phyloP scores from a whole-genome alignment of 345 rosid genomes.

The Eutrema heterophyllum region DNA sequence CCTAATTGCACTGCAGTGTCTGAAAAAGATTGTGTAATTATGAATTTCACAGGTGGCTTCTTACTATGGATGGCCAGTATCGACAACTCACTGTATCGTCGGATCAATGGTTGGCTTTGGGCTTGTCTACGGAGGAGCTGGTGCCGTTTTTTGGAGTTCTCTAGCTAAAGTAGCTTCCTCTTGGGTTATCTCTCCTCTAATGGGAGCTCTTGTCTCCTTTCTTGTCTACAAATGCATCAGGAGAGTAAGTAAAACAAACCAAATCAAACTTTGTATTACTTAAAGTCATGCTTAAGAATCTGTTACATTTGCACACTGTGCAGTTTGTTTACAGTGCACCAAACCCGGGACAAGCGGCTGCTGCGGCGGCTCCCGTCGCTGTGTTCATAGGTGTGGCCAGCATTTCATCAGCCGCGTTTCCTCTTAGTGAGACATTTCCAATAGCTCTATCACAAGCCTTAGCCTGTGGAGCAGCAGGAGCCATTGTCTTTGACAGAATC shows the following conservation, averaged over 20 bases:
- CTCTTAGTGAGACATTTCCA: slow-evolving; percentile 60
- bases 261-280: not conserved
- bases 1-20: not conserved
- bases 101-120: slow-evolving; percentile 99
- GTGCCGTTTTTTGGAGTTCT: slow-evolving; percentile 96
- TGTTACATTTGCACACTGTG: not conserved
- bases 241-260: slow-evolving; percentile 48
- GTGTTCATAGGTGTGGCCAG: slow-evolving; percentile 76
- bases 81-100: slow-evolving; percentile 93
- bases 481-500: slow-evolving; percentile 56
- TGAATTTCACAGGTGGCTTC: slow-evolving; percentile 62
- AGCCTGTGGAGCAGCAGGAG: slow-evolving; percentile 80
- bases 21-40: not conserved
- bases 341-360: slow-evolving; percentile 94
- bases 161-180: slow-evolving; percentile 85
- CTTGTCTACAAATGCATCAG: slow-evolving; percentile 96
- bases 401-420: slow-evolving; percentile 87
- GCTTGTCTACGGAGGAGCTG: slow-evolving; percentile 85
- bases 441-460: slow-evolving; percentile 66
- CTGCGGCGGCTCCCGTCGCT: slow-evolving; percentile 75
- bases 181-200: slow-evolving; percentile 86
- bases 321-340: slow-evolving; percentile 97
- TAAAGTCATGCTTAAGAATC: not conserved
- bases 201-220: slow-evolving; percentile 85
- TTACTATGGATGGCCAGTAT: slow-evolving; percentile 92